Evolutionary conservation across 257 asterid genomes (phyloP).

Genomic region (Coffea canephora): DNA sequence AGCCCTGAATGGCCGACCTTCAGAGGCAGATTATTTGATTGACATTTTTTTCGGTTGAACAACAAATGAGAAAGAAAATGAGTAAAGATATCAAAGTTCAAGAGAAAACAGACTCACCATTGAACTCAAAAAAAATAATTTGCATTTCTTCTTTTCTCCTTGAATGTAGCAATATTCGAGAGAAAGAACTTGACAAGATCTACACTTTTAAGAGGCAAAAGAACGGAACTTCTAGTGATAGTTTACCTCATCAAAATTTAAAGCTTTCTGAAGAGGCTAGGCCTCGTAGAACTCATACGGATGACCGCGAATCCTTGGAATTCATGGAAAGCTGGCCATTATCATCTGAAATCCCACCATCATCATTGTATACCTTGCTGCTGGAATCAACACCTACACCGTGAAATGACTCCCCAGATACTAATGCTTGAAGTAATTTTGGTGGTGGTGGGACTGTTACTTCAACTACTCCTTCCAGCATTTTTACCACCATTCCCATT

Average conservation of each 20-base stretch:
- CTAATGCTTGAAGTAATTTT: slow-evolving; percentile 77
- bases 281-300: slow-evolving; percentile 16
- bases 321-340: slow-evolving; percentile 24
- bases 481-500: slow-evolving; percentile 83
- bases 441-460: slow-evolving; percentile 63
- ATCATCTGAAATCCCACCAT: slow-evolving; percentile 30
- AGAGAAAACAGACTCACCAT: background rate
- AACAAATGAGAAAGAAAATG: background rate
- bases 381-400: slow-evolving; percentile 48
- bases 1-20: background rate
- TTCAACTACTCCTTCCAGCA: slow-evolving; percentile 87
- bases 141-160: background rate
- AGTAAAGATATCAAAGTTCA: background rate
- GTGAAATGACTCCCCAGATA: slow-evolving; percentile 72
- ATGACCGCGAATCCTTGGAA: slow-evolving; percentile 38
- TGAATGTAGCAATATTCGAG: background rate
- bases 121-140: background rate
- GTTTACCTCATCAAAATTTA: background rate
- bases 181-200: background rate
- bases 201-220: background rate
- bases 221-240: background rate
- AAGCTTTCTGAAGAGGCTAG: background rate
- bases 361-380: slow-evolving; percentile 28
- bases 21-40: no score
- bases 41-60: background rate